Percentiles rank a stretch among this genome's conserved stretches.
Conservation (phyloP, 148 eudicot species). For the Chenopodium formosanum region DNA sequence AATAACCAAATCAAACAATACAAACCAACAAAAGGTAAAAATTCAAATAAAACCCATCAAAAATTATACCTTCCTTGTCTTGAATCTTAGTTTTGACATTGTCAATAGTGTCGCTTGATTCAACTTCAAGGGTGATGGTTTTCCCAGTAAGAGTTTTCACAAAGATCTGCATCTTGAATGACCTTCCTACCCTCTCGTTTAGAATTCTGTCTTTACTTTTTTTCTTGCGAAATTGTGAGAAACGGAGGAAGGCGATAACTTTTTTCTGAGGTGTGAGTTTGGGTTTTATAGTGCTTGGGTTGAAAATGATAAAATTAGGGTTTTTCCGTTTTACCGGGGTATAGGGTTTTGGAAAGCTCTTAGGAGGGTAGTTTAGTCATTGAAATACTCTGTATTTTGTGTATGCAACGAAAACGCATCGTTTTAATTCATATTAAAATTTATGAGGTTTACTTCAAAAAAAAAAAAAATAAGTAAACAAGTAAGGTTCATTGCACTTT, state of each 20-base stretch:
- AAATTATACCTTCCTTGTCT: conserved; percentile 33
- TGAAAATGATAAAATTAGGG: background rate
- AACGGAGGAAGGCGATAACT: conserved; percentile 17
- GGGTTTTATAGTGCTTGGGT: conserved; percentile 6
- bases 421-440: no score
- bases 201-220: background rate
- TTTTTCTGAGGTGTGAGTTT: background rate
- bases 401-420: no score
- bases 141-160: conserved; percentile 37
- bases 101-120: conserved; percentile 41
- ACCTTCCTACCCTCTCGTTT: conserved; percentile 8
- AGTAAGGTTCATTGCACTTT: no score
- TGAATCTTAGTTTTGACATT: conserved; percentile 41
- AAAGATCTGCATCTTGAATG: conserved; percentile 34
- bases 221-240: background rate
- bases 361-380: no score
- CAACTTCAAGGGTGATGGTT: conserved; percentile 38
- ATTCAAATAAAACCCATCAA: background rate
- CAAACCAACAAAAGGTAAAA: background rate
- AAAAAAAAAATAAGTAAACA: no score
- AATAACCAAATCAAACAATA: background rate
- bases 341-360: no score
- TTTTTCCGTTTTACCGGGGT: no score
- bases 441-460: no score
- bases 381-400: no score